Evolutionary conservation across 495 filamentous ascomycete species (phyloP), one percentile per base, ranked within the genome.

Genomic region (Tuber microsphaerosporum): DNA sequence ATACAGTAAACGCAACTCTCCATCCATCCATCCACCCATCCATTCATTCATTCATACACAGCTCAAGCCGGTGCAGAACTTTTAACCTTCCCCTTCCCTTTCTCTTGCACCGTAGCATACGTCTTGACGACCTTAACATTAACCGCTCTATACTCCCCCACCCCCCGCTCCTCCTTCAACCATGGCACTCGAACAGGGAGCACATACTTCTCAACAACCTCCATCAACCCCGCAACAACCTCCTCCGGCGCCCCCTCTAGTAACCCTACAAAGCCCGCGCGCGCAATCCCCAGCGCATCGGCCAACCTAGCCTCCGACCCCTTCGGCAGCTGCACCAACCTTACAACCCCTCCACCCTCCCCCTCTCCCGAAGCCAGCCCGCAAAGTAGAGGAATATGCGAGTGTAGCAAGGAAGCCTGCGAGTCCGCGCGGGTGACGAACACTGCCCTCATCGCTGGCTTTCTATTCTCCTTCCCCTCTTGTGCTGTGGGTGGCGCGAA

Each of bases 251-350:
- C 84, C 17, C 79, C 84, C 31, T 83, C 81, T 48, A 84, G 70
- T 22, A 88, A 73, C 17, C 86, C 87, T 10, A 88, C 74, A 41
- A 87, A 76, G 72, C 84, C 82, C 17, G 84, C 84, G 41, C 85
- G 84, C 42, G 85, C 85, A 48, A 85, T 77, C 68, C 75, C 77
- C 19, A 88, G 80, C 20, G 84, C 80, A 34, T 73, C 71, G 12
- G 82, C 75, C 42, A 88, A 73, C 42, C 79, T 77, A 41, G 74
- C 65, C 75, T 87, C 85, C 14, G 82, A 77, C 31, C 80, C 77
- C 69, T 81, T 78, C 43, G 83, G 77, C 19, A 88, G 84, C 6
- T 82, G 71, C 48, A 87, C 79, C 19, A 88, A 80, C 46, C 81
- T 82, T 17, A 83, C 84, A 43, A 81, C n/a, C 51, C 9, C n/a